Base-by-base conservation (phyloP, 441 rosid species). In the Lepidium campestre region DNA sequence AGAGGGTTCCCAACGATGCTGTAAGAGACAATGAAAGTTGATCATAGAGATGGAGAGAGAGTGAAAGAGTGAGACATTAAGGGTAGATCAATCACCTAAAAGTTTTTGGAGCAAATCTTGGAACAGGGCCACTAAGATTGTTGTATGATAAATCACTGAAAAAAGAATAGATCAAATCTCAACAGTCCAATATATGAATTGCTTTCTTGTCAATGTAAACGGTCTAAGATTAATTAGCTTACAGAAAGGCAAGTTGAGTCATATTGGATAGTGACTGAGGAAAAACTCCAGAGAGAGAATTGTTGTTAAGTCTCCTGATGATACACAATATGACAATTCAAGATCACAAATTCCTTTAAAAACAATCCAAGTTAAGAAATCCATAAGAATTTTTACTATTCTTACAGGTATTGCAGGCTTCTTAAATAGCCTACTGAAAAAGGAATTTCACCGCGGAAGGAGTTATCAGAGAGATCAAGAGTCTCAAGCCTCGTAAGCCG, bases 71-170 rank as follows among this genome's bases (percentile, higher is more conserved):
- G 66, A 55, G 68, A 59, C 47, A 19, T 31, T 67, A 29, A 25
- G 50, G 69, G 9, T 6, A 29, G 55, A 64, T 34, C 14, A 74
- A 52, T 77, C 82, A 94, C 99, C 84, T 94, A 88, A 87, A 91
- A 56, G 96, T 91, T 78, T 86, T 94, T 62, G 96, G 89, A 44
- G 89, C 81, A 81, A 87, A 86, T 79, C 88, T 87, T 49, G 96
- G 89, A 32, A 89, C 87, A 18, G 91, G 93, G 42, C 93, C 91
- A 60, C 93, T 87, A 60, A 94, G 80, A 83, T 94, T 94, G 71
- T 94, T 94, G 88, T 62, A 87, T 27, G 99, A 94, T 82, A 94
- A 81, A 64, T 94, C 99, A 71, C 99, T 94, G 84, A 49, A 72
- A 41, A 23, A 29, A 41, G 25, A 40, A 52, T 37, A 71, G 57